phyloP scores from a whole-genome alignment of 208 protist species.

The Leishmania tarentolae region DNA sequence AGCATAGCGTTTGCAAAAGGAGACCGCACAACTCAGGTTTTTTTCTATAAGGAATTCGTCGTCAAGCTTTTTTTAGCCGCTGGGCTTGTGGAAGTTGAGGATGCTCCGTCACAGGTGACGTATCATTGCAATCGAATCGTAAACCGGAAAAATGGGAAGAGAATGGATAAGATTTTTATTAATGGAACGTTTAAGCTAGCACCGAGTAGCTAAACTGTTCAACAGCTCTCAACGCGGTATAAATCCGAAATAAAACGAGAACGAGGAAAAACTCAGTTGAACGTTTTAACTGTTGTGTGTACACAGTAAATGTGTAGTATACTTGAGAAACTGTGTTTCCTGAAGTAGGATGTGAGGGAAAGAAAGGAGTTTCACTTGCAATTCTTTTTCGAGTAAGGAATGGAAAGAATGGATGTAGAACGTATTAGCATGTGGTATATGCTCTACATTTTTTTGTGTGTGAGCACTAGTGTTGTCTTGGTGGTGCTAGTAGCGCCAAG shows the following conservation, averaged over 20 bases:
- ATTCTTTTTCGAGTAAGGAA: background rate
- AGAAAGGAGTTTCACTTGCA: background rate
- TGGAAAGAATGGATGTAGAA: background rate
- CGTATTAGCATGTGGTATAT: background rate
- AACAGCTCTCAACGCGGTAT: background rate
- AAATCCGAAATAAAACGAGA: background rate
- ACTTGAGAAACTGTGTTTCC: background rate
- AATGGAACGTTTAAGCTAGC: conserved; percentile 67
- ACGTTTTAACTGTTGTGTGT: background rate
- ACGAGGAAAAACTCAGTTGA: background rate
- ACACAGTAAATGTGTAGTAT: background rate
- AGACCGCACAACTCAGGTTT: conserved; percentile 75
- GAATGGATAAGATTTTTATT: conserved; percentile 90
- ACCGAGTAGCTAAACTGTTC: background rate
- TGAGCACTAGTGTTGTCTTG: background rate
- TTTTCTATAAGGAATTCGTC: conserved; percentile 68
- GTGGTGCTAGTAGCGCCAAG: background rate
- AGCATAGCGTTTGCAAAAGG: conserved; percentile 62
- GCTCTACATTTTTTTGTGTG: background rate
- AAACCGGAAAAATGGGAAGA: conserved; percentile 83
- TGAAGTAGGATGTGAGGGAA: background rate
- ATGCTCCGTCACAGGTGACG: conserved; percentile 20
- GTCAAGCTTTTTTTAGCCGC: conserved; percentile 42
- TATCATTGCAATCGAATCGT: conserved; percentile 87
- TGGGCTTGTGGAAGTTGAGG: conserved; percentile 50